Evolutionary conservation across 2,329 filamentous ascomycete species (phyloP), one percentile per base, ranked within the genome.

Genomic region (Pyrenochaeta sp.): DNA sequence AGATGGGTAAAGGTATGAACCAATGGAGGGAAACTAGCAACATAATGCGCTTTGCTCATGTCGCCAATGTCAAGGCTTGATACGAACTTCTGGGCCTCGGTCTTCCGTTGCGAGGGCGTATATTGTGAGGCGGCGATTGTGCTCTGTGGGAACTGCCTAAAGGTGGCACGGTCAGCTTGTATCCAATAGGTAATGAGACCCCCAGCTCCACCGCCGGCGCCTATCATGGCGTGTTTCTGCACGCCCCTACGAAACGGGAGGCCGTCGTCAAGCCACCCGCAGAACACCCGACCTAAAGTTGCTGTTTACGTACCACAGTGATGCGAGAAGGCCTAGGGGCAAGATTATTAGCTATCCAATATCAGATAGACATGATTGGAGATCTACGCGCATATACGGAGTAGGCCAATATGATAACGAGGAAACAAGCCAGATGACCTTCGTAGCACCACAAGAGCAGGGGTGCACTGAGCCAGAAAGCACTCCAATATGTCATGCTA

Each of bases 1-100:
- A 72, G 44, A 40, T 72, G 68, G 20, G 53, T 67, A 38, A 72
- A 71, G 14, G 71, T 53, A 47, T 72, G 68, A 11, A 63, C 55
- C 28, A 69, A 49, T 40, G 62, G 55, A 11, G 59, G 60, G 13
- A 65, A 52, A 35, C 58, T 56, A 11, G 41, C 36, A 3, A 61
- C 48, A 46, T 55, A 44, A 37, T 40, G 30, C 3, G 53, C 55
- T 30, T 51, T 45, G 28, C 34, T 54, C 48, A 55, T 42, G 28
- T 29, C 35, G 37, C 38, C 48, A 9, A 45, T 34, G 11, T 41
- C 38, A 14, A 68, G 51, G n/a, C 38, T 42, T 9, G 53, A 52
- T 27, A 62, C 32, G 43, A 59, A 59, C 23, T 46, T 45, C 19
- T 55, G 36, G 7, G 67, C 65, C 18, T 48, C 46, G 20, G 47